These are phyloP conservation scores for Blastomyces percursus DNA, from an alignment of 2,329 filamentous ascomycete species.

Conservation along the genomic window DNA sequence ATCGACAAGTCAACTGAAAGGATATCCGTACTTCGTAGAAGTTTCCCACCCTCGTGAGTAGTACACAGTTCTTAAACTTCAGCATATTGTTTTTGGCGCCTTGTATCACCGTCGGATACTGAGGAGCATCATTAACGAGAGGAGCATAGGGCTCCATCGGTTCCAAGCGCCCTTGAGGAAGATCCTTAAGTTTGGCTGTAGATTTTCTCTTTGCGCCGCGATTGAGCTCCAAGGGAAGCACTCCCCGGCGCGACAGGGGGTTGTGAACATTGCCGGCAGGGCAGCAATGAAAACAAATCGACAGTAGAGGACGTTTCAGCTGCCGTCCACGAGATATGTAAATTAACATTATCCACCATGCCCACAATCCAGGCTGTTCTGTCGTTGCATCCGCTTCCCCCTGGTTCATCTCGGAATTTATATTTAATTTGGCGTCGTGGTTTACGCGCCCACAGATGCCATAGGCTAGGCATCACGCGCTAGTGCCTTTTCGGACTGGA, in stretches of 20 bases:
- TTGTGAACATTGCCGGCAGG: slow-evolving; percentile 1
- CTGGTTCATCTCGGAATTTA: slow-evolving; percentile 12
- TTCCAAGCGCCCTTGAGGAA: slow-evolving; percentile 47
- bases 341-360: slow-evolving; percentile 11
- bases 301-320: slow-evolving; percentile 1
- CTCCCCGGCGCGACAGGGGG: neutral
- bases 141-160: slow-evolving; percentile 32
- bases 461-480: too few relatives aligned
- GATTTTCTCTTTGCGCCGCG: slow-evolving; percentile 30
- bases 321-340: slow-evolving; percentile 4
- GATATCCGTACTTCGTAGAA: slow-evolving; percentile 64
- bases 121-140: slow-evolving; percentile 39
- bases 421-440: neutral
- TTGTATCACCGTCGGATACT: slow-evolving; percentile 78
- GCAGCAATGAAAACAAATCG: neutral
- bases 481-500: slow-evolving; percentile 2
- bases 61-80: slow-evolving; percentile 78
- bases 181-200: slow-evolving; percentile 35
- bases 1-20: neutral
- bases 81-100: slow-evolving; percentile 83
- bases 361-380: neutral
- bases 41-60: slow-evolving; percentile 83
- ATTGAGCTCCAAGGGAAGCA: neutral
- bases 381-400: slow-evolving; percentile 17
- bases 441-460: too few relatives aligned